Conservation (phyloP, 208 protist species). For the Phytomonas sp. region DNA sequence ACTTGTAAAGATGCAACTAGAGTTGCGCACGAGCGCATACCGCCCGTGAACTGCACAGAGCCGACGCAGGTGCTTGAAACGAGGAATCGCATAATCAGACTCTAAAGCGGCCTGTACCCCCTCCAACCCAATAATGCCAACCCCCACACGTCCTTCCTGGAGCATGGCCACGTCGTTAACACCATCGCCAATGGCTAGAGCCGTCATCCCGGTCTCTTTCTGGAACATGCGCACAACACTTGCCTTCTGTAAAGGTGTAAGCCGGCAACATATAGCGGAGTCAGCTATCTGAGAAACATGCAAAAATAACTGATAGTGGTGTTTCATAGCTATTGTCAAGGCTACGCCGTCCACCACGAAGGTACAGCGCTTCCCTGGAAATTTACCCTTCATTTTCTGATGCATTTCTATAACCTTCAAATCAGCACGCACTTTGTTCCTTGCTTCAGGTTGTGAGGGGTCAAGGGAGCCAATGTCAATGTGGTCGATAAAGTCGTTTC, state of each 20-base stretch:
- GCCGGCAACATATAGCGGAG: constrained; percentile 85
- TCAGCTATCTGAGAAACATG: constrained; percentile 63
- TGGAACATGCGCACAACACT: constrained; percentile 89
- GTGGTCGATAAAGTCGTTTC: constrained; percentile 73
- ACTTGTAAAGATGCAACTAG: constrained; percentile 89
- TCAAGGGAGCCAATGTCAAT: constrained; percentile 65
- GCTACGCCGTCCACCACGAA: constrained; percentile 81
- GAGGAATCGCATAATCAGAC: constrained; percentile 92
- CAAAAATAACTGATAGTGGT: constrained; percentile 68
- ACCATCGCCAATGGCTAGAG: constrained; percentile 97
- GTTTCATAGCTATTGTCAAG: constrained; percentile 56
- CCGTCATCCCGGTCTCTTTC: constrained; percentile 67
- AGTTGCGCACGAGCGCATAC: constrained; percentile 91
- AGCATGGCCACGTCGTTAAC: constrained; percentile 98
- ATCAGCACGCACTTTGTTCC: constrained; percentile 50
- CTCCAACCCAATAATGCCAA: constrained; percentile 95
- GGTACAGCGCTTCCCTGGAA: constrained; percentile 39
- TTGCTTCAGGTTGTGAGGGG: constrained; percentile 27
- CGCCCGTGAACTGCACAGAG: constrained; percentile 94
- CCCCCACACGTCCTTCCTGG: constrained; percentile 89
- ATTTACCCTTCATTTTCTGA: constrained; percentile 32
- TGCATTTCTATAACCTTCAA: constrained; percentile 55
- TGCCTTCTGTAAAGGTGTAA: constrained; percentile 87
- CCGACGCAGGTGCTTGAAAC: constrained; percentile 89
- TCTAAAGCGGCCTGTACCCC: constrained; percentile 92